Conservation (phyloP, 495 filamentous ascomycete genomes). For the Poronia punctata region DNA sequence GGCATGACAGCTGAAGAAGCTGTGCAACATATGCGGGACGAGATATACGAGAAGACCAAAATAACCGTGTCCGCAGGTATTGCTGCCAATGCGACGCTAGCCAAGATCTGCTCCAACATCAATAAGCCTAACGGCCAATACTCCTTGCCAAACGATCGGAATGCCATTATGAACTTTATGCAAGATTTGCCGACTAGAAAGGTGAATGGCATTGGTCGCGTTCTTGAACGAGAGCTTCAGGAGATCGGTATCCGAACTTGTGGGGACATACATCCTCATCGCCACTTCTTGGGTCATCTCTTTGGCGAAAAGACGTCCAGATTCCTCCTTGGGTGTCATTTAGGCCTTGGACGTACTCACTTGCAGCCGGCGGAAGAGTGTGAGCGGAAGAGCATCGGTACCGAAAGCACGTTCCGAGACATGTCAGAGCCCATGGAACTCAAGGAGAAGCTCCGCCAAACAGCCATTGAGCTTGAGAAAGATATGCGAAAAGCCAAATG, state of each 20-base stretch:
- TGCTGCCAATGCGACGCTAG: conserved; percentile 83
- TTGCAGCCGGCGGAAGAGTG: conserved; percentile 84
- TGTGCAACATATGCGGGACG: conserved; percentile 65
- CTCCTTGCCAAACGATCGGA: conserved; percentile 59
- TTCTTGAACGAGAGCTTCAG: conserved; percentile 87
- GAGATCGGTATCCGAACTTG: conserved; percentile 84
- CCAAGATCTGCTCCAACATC: conserved; percentile 88
- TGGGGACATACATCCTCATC: conserved; percentile 75
- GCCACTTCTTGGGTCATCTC: conserved; percentile 62
- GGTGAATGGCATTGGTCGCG: conserved; percentile 88
- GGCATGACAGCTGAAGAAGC: conserved; percentile 61
- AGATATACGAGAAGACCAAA: conserved; percentile 68
- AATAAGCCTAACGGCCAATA: conserved; percentile 98
- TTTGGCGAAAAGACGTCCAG: conserved; percentile 89
- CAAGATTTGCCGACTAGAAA: conserved; percentile 72
- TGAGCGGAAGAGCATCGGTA: conserved; percentile 89
- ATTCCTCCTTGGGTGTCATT: conserved; percentile 76
- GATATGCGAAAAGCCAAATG: conserved; percentile 74
- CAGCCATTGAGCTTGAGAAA: conserved; percentile 81
- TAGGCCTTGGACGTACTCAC: conserved; percentile 82
- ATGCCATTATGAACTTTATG: conserved; percentile 80
- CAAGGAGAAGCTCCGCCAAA: conserved; percentile 67
- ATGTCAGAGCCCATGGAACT: conserved; percentile 61
- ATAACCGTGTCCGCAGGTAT: conserved; percentile 94
- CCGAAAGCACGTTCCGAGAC: conserved; percentile 86